These are phyloP conservation scores for Sugiyamaella americana DNA, from an alignment of 805 yeast genomes.

Conservation along the genomic window DNA sequence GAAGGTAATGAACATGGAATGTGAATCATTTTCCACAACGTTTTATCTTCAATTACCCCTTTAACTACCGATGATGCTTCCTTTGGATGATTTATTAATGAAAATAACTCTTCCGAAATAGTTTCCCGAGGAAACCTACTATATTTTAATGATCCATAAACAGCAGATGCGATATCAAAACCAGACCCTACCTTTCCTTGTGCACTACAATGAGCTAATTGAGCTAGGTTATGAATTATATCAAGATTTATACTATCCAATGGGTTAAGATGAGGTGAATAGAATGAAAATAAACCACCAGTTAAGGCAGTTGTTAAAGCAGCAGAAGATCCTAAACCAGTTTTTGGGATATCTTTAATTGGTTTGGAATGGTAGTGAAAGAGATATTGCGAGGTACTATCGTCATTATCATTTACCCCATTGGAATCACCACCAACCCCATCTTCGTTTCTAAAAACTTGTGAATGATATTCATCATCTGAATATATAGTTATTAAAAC, in stretches of 20 bases:
- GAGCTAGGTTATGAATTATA: conserved; percentile 76
- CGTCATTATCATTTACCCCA: conserved; percentile 3
- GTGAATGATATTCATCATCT: conserved; percentile 87
- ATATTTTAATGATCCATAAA: conserved; percentile 82
- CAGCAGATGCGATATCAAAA: conserved; percentile 94
- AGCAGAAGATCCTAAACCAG: conserved; percentile 95
- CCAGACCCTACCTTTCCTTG: conserved; percentile 97
- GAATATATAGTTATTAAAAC: conserved; percentile 62
- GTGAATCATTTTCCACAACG: conserved; percentile 65
- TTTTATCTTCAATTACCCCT: conserved; percentile 34
- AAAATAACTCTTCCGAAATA: conserved; percentile 19
- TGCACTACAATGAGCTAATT: conserved; percentile 86
- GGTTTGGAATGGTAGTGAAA: conserved; percentile 57
- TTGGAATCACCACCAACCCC: conserved; percentile 24
- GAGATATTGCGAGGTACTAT: conserved; percentile 23
- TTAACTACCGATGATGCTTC: conserved; percentile 26
- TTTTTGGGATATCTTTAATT: conserved; percentile 75
- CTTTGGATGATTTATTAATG: conserved; percentile 28
- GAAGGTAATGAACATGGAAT: conserved; percentile 59
- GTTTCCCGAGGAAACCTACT: conserved; percentile 61
- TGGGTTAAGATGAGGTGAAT: conserved; percentile 11
- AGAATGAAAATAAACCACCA: conserved; percentile 56
- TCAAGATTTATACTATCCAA: conserved; percentile 32
- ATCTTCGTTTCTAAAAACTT: conserved; percentile 45
- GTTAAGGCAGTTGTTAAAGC: conserved; percentile 80